Conservation (phyloP, 208 protist species). For the Crithidia acanthocephali region DNA sequence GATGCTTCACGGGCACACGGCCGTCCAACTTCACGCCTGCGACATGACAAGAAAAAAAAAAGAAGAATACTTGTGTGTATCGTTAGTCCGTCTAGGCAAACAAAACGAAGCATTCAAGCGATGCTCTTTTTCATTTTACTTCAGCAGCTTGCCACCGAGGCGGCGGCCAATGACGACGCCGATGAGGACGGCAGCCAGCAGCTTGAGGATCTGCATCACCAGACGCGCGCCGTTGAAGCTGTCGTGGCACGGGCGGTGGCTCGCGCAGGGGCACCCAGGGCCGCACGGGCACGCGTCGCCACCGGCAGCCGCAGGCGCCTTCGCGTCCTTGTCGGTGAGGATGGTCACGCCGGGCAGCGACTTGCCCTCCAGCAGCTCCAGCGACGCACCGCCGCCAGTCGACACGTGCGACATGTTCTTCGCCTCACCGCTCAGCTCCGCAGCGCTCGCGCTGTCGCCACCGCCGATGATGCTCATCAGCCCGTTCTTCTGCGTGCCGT, state of each 20-base stretch:
- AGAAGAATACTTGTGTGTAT: no score
- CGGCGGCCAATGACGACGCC: constrained; percentile 42
- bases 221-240: constrained; percentile 4
- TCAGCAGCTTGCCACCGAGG: constrained; percentile 30
- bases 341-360: constrained; percentile 91
- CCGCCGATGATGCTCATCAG: constrained; percentile 94
- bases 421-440: constrained; percentile 87
- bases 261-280: constrained; percentile 1
- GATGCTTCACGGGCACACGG: no score
- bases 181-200: constrained; percentile 27
- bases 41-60: no score
- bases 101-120: no score
- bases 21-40: no score
- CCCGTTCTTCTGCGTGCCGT: constrained; percentile 64
- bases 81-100: no score
- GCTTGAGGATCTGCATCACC: constrained; percentile 23
- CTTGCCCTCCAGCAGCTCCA: constrained; percentile 99
- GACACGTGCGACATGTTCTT: constrained; percentile 97
- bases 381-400: constrained; percentile 99
- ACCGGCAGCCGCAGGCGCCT: neutral
- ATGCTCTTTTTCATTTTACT: no score
- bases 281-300: constrained; percentile 8
- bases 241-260: neutral
- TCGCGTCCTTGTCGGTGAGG: constrained; percentile 65
- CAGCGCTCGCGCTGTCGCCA: constrained; percentile 97